phyloP scores from a whole-genome alignment of 176 grass and related monocot species.

The Paspalum notatum region DNA sequence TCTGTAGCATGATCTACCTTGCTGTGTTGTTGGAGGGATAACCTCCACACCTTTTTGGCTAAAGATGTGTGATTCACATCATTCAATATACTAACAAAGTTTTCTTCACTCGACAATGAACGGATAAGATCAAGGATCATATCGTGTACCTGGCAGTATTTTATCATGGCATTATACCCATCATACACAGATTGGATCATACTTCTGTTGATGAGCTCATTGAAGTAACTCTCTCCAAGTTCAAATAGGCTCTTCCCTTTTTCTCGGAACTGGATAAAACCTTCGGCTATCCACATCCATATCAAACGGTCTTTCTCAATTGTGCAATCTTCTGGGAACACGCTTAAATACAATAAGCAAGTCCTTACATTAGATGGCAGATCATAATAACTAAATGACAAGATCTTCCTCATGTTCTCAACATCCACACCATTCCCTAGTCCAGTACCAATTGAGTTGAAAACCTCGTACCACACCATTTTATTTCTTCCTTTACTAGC shows the following conservation, averaged over 20 bases:
- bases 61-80: neutral
- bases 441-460: conserved; percentile 15
- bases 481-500: neutral
- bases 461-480: conserved; percentile 9
- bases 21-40: neutral
- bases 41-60: neutral
- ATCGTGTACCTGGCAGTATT: neutral
- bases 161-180: neutral
- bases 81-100: neutral
- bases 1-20: rapidly evolving
- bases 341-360: conserved; percentile 9
- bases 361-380: neutral
- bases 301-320: neutral
- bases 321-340: neutral
- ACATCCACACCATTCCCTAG: neutral
- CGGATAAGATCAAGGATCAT: conserved; percentile 20
- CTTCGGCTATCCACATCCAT: conserved; percentile 19
- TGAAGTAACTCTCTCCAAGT: neutral
- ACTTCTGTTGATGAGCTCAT: neutral
- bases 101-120: conserved; percentile 9
- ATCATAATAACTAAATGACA: neutral
- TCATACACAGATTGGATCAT: neutral
- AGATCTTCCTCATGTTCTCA: conserved; percentile 27
- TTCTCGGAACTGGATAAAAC: neutral
- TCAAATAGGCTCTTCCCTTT: neutral